These are phyloP conservation scores for Euphorbia tirucalli DNA, from an alignment of 345 rosid genomes.

Conservation along the genomic window DNA sequence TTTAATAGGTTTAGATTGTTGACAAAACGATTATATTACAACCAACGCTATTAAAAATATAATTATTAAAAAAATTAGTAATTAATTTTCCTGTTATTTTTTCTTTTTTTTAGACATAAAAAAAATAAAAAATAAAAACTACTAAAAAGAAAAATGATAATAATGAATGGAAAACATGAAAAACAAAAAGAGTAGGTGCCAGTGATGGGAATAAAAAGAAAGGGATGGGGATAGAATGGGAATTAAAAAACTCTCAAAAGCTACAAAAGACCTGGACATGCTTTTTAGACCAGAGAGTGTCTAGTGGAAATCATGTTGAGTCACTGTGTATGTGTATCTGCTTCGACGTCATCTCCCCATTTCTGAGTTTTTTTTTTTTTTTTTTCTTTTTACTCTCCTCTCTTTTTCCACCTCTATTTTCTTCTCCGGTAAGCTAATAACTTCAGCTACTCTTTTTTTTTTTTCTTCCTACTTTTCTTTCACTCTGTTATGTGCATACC, in stretches of 20 bases:
- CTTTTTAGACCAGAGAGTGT: conserved; percentile 20
- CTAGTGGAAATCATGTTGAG: conserved; percentile 48
- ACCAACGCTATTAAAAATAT: too few relatives aligned
- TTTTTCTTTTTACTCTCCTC: not conserved
- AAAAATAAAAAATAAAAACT: not conserved
- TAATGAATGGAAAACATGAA: not conserved
- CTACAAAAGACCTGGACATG: conserved; percentile 35
- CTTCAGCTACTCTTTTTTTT: not conserved
- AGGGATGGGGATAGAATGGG: conserved; percentile 20
- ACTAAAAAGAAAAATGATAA: too few relatives aligned
- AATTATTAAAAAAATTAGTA: too few relatives aligned
- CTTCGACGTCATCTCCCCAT: conserved; percentile 32
- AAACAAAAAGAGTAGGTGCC: not conserved
- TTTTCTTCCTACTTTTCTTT: not conserved
- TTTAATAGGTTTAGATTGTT: too few relatives aligned
- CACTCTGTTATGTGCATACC: not conserved
- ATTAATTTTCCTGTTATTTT: too few relatives aligned
- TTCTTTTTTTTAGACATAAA: too few relatives aligned
- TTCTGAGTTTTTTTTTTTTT: not conserved
- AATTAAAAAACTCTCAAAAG: conserved; percentile 21
- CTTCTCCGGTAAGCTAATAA: conserved; percentile 21
- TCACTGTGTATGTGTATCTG: conserved; percentile 30
- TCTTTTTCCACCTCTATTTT: not conserved
- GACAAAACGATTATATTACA: too few relatives aligned
- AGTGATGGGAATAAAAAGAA: conserved; percentile 4